These are phyloP conservation scores for Candida nanaspora DNA, from an alignment of 805 yeast species.

Conservation along the genomic window DNA sequence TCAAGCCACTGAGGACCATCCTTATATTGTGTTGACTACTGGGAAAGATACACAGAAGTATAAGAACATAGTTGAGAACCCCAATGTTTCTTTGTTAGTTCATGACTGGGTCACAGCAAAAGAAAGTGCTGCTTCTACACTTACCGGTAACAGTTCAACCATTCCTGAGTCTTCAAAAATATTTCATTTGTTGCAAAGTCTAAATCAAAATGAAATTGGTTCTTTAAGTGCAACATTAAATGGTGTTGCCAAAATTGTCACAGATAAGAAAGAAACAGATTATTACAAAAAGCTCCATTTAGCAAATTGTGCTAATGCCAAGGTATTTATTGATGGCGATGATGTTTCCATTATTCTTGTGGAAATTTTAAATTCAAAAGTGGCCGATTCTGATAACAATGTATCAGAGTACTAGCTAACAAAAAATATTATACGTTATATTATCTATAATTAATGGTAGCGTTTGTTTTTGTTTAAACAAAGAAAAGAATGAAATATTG, in stretches of 20 bases:
- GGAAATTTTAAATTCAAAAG: slow-evolving; percentile 58
- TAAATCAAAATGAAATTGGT: slow-evolving; percentile 75
- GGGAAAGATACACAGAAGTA: slow-evolving; percentile 68
- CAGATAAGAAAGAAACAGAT: slow-evolving; percentile 39
- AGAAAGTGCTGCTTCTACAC: slow-evolving; percentile 22
- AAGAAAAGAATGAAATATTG: not conserved
- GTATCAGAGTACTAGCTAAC: slow-evolving; percentile 25
- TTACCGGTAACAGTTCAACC: slow-evolving; percentile 11
- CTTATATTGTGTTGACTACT: slow-evolving; percentile 65
- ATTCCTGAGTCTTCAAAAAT: slow-evolving; percentile 32
- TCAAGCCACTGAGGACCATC: slow-evolving; percentile 23
- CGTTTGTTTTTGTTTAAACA: no score
- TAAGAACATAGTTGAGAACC: slow-evolving; percentile 60
- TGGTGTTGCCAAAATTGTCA: slow-evolving; percentile 60
- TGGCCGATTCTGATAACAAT: slow-evolving; percentile 72
- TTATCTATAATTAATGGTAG: no score
- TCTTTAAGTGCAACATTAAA: slow-evolving; percentile 75
- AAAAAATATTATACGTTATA: no score
- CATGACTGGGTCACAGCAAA: slow-evolving; percentile 84
- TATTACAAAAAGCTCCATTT: slow-evolving; percentile 58
- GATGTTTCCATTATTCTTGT: slow-evolving; percentile 63
- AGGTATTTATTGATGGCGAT: slow-evolving; percentile 56
- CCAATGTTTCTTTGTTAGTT: slow-evolving; percentile 72
- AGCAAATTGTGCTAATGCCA: slow-evolving; percentile 61
- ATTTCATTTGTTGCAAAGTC: slow-evolving; percentile 56